These are phyloP conservation scores for Bidens hawaiensis DNA, from an alignment of 140 eudicot species.

Conservation along the genomic window DNA sequence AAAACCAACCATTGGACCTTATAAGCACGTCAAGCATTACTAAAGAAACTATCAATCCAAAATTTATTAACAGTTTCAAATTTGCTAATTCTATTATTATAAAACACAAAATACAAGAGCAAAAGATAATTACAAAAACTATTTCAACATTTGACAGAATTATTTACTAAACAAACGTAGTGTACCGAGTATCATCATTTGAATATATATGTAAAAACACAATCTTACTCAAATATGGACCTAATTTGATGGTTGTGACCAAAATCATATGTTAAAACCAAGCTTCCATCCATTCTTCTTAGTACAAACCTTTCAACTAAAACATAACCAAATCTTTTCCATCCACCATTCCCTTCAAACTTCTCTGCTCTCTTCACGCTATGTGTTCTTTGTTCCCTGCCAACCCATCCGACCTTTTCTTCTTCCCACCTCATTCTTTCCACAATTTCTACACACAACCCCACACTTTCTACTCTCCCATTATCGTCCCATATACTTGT, in stretches of 20 bases:
- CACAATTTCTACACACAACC: slow-evolving; percentile 46
- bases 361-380: slow-evolving; percentile 41
- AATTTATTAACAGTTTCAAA: neutral
- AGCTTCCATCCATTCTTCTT: slow-evolving; percentile 68
- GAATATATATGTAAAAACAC: neutral
- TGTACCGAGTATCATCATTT: too few species aligned
- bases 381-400: slow-evolving; percentile 36
- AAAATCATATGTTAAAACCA: slow-evolving; percentile 63
- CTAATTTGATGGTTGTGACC: slow-evolving; percentile 48
- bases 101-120: neutral
- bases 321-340: slow-evolving; percentile 57
- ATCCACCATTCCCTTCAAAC: slow-evolving; percentile 34
- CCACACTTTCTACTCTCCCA: slow-evolving; percentile 40
- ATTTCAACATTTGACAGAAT: neutral
- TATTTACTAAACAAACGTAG: neutral
- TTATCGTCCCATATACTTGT: slow-evolving; percentile 4
- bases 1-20: neutral
- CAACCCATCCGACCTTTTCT: slow-evolving; percentile 63
- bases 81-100: neutral
- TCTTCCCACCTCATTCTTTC: slow-evolving; percentile 83
- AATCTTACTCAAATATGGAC: slow-evolving; percentile 42
- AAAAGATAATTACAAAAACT: neutral
- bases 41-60: neutral
- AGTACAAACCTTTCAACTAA: slow-evolving; percentile 74
- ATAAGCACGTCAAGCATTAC: neutral